These are phyloP conservation scores for Backusella morwellensis DNA, from an alignment of 192 early-diverging fungal species.

Conservation along the genomic window DNA sequence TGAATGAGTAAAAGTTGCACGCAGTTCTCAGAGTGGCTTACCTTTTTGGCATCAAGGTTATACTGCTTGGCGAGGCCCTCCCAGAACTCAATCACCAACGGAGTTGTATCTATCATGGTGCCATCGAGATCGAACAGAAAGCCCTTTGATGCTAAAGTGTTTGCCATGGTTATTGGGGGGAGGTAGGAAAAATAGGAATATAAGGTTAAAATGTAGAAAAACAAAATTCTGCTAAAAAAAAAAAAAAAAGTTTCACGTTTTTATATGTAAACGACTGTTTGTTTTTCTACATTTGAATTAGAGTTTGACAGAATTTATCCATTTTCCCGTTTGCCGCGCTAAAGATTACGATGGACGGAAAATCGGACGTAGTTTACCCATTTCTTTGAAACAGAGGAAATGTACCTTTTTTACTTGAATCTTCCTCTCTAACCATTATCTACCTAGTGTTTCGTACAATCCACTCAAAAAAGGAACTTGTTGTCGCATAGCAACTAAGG, in stretches of 20 bases:
- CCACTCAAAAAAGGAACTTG: too few relatives aligned
- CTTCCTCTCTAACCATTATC: neutral
- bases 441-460: neutral
- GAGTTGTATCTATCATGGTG: conserved; percentile 52
- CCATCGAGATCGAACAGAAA: conserved; percentile 45
- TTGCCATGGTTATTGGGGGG: neutral
- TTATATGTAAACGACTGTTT: neutral
- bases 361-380: neutral
- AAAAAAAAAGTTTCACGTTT: neutral
- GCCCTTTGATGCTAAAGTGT: conserved; percentile 11
- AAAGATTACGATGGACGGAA: neutral
- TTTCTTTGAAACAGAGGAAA: neutral
- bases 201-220: neutral
- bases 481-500: too few relatives aligned
- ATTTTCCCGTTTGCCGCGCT: neutral
- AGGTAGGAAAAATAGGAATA: too few relatives aligned
- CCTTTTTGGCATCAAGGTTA: conserved; percentile 37
- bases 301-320: neutral
- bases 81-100: conserved; percentile 49
- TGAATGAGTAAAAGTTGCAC: too few relatives aligned
- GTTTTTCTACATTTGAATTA: neutral
- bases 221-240: neutral
- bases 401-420: neutral
- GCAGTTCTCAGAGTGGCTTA: neutral
- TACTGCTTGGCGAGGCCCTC: conserved; percentile 36